Evolutionary conservation across 768 basidiomycete genomes (phyloP).

Genomic region (Harrya chromipes): DNA sequence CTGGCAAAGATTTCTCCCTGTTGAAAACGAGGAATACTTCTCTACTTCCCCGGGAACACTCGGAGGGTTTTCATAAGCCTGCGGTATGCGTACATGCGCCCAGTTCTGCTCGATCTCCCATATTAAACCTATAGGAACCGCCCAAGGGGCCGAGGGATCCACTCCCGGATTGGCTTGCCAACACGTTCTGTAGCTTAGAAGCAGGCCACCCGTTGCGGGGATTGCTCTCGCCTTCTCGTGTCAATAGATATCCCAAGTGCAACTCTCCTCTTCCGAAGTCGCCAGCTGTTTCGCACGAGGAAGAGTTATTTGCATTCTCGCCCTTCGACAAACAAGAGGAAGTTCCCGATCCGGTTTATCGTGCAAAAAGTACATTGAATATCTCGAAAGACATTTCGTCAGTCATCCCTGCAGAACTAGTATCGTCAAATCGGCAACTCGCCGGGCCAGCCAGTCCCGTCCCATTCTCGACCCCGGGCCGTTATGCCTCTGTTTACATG

Average conservation of each 20-base stretch:
- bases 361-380: background rate
- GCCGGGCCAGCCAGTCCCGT: background rate
- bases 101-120: conserved; percentile 11
- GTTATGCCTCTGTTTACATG: conserved; percentile 12
- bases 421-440: background rate
- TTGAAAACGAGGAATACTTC: conserved; percentile 37
- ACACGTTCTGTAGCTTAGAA: conserved; percentile 47
- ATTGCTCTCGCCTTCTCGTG: conserved; percentile 25
- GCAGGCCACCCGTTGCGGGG: conserved; percentile 33
- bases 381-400: background rate
- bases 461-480: conserved; percentile 28
- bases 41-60: conserved; percentile 2
- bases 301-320: conserved; percentile 28
- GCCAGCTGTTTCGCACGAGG: conserved; percentile 10
- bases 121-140: conserved; percentile 16
- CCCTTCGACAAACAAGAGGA: conserved; percentile 20
- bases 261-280: conserved; percentile 1
- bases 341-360: conserved; percentile 1
- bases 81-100: conserved; percentile 33
- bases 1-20: conserved; percentile 41
- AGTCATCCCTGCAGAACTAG: background rate
- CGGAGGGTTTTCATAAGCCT: conserved; percentile 5
- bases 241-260: conserved; percentile 1
- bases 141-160: conserved; percentile 22
- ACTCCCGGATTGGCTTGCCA: conserved; percentile 56